Evolutionary conservation across 345 rosid species (phyloP), one percentile per base, ranked within the genome.

Genomic region (Salix purpurea): DNA sequence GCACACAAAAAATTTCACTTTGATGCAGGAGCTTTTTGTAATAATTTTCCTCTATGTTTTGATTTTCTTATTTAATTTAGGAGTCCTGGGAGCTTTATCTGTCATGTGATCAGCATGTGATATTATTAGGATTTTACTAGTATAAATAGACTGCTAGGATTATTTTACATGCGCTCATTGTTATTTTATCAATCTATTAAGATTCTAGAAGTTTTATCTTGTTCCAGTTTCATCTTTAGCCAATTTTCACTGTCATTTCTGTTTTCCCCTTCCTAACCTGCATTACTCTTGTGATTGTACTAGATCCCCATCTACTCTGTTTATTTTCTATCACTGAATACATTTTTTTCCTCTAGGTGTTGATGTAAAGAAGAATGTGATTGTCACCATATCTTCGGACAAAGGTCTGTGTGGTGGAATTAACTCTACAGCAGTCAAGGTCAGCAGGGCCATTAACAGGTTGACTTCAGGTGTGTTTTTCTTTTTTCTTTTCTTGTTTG

Each of bases 331-430:
- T 26, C 52, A 19, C 24, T 36, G 23, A 12, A 15, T 69, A 6
- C 3, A 16, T 67, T 77, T 50, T 26, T 15, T 2, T 6, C 42
- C 42, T 78, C 37, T 79, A 96, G 99, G 90, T 78, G 88, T 91
- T 83, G 98, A 92, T 81, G 97, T 90, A 39, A 94, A 96, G 93
- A 96, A 90, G 92, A 94, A 89, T 77, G 94, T 96, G n/a, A 81
- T 96, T 74, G 90, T 96, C 44, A 94, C 98, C 39, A 78, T 94
- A 64, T 92, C 99, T 60, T 89, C 98, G 1, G 99, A 96, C 88
- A 96, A 96, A 87, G 99, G 99, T 86, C 95, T 96, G 2, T 94
- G 99, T 81, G 99, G 99, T 85, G 98, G 98, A 72, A 96, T 96
- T 73, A 94, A 96, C 92, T 91, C 98, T 65, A 96, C 96, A 30